Conservation (phyloP, 495 filamentous ascomycete species). For the Penicillium egyptiacum region DNA sequence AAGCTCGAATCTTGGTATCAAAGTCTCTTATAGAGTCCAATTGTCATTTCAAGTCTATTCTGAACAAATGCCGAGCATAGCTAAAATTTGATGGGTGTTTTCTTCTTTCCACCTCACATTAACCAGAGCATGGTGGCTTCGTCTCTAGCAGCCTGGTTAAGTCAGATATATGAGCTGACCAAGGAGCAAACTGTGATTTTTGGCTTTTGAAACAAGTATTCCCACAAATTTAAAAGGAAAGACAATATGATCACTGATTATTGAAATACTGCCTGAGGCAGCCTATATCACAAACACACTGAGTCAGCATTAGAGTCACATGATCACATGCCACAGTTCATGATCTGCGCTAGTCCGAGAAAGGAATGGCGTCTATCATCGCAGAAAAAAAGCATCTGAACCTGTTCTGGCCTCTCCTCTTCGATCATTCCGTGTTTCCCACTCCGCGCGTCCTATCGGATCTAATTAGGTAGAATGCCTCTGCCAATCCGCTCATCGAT, state of each 20-base stretch:
- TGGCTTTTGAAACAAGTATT: background rate
- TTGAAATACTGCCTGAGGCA: background rate
- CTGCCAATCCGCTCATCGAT: slow-evolving; percentile 34
- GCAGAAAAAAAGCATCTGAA: slow-evolving; percentile 17
- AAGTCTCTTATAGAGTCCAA: background rate
- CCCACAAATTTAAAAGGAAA: background rate
- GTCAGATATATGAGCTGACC: too few relatives aligned
- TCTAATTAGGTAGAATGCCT: slow-evolving; percentile 34
- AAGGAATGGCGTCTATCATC: slow-evolving; percentile 22
- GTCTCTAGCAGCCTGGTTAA: too few relatives aligned
- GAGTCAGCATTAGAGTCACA: slow-evolving; percentile 11
- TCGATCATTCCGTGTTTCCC: background rate
- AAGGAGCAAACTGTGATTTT: too few relatives aligned
- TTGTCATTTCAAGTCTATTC: background rate
- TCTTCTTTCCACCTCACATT: too few relatives aligned
- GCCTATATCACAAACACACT: background rate
- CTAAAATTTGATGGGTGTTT: background rate
- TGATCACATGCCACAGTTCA: slow-evolving; percentile 20
- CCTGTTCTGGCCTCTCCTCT: slow-evolving; percentile 27
- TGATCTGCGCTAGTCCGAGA: slow-evolving; percentile 34
- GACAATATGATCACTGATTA: background rate
- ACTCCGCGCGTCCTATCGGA: slow-evolving; percentile 2
- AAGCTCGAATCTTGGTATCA: background rate
- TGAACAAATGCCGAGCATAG: background rate
- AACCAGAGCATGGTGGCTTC: too few relatives aligned